Conservation (phyloP, 2,329 filamentous ascomycete genomes). For the Pseudomassariella vexata region DNA sequence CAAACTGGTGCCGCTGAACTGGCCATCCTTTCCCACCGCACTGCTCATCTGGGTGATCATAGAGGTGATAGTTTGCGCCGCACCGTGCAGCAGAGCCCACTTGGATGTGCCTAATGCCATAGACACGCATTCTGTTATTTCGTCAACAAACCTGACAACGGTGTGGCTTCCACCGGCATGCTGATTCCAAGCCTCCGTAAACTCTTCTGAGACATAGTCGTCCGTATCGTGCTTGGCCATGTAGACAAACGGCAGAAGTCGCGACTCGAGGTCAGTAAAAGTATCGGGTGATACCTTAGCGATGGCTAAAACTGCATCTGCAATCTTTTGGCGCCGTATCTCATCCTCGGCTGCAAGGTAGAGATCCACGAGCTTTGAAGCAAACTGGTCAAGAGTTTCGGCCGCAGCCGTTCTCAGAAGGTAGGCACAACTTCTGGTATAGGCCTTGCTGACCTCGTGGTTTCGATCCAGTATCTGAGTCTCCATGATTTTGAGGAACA, state of each 20-base stretch:
- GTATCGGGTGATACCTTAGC: slow-evolving; percentile 85
- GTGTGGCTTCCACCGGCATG: slow-evolving; percentile 81
- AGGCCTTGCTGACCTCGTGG: slow-evolving; percentile 85
- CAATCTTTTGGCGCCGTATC: slow-evolving; percentile 65
- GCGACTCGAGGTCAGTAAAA: slow-evolving; percentile 70
- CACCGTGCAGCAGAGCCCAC: slow-evolving; percentile 88
- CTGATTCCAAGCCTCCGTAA: slow-evolving; percentile 81
- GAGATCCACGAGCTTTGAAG: slow-evolving; percentile 52
- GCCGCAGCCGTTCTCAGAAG: slow-evolving; percentile 58
- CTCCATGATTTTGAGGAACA: slow-evolving; percentile 71
- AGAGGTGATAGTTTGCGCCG: slow-evolving; percentile 73
- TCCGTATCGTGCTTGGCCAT: slow-evolving; percentile 81
- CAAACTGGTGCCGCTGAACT: slow-evolving; percentile 55
- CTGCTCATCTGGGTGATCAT: slow-evolving; percentile 60
- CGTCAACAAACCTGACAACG: slow-evolving; percentile 75
- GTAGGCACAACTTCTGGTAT: slow-evolving; percentile 82
- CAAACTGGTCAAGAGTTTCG: slow-evolving; percentile 44
- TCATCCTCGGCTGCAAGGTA: slow-evolving; percentile 84
- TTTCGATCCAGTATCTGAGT: slow-evolving; percentile 86
- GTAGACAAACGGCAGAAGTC: slow-evolving; percentile 81
- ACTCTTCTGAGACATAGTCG: slow-evolving; percentile 72
- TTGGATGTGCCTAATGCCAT: slow-evolving; percentile 70
- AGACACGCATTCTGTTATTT: slow-evolving; percentile 68
- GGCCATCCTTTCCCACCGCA: slow-evolving; percentile 49
- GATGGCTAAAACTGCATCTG: slow-evolving; percentile 76